These are phyloP conservation scores for Teunomyces gatunensis DNA, from an alignment of 805 yeast species.

Conservation along the genomic window DNA sequence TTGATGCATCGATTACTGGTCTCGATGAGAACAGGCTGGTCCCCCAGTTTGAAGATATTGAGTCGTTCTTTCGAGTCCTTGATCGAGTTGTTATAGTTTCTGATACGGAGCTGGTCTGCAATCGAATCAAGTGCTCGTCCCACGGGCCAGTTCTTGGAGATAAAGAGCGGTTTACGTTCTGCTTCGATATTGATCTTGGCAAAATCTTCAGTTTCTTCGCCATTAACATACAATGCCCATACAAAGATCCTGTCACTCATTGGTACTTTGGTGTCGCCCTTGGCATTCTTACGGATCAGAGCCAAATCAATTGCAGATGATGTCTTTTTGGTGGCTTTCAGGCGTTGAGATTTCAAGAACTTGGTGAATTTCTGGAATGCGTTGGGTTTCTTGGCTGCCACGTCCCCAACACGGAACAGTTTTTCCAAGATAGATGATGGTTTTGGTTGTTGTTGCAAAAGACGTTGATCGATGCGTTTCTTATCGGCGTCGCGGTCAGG, in stretches of 20 bases:
- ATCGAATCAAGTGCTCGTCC: slow-evolving; percentile 57
- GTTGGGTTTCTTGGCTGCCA: slow-evolving; percentile 15
- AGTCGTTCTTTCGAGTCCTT: slow-evolving; percentile 41
- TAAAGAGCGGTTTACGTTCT: slow-evolving; percentile 38
- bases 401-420: slow-evolving; percentile 29
- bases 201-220: slow-evolving; percentile 23
- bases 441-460: slow-evolving; percentile 8
- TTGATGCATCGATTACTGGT: slow-evolving; percentile 38
- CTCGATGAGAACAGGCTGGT: slow-evolving; percentile 27
- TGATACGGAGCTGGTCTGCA: slow-evolving; percentile 45
- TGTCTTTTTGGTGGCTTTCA: background rate
- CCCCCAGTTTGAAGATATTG: slow-evolving; percentile 42
- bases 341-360: slow-evolving; percentile 25
- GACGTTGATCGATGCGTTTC: slow-evolving; percentile 28
- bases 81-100: slow-evolving; percentile 49
- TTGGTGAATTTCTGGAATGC: slow-evolving; percentile 28
- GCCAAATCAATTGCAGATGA: slow-evolving; percentile 28
- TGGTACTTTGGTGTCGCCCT: slow-evolving; percentile 49
- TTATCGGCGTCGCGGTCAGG: slow-evolving; percentile 49
- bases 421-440: slow-evolving; percentile 23
- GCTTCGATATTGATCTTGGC: slow-evolving; percentile 22
- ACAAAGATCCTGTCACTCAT: slow-evolving; percentile 47
- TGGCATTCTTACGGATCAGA: slow-evolving; percentile 44
- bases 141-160: slow-evolving; percentile 57
- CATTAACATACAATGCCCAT: slow-evolving; percentile 43